Base-by-base conservation (phyloP, 495 filamentous ascomycete species). In the Cenococcum geophilum region DNA sequence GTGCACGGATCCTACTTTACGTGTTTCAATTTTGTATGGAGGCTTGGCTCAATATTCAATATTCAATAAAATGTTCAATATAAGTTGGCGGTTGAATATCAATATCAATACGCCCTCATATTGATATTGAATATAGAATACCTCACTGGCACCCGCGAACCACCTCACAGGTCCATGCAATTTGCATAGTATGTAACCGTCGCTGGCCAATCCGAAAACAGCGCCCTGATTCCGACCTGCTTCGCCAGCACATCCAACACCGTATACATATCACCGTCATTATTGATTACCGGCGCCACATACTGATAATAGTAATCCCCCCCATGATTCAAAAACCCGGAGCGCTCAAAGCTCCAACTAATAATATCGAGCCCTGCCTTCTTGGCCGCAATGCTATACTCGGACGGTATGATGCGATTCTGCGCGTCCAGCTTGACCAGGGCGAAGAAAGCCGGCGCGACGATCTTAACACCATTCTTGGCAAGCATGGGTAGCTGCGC, bases 121-220 rank as follows among this genome's bases (percentile, higher is more conserved):
- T n/a, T n/a, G n/a, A n/a, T n/a, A n/a, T n/a, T n/a, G n/a, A n/a
- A n/a, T n/a, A n/a, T n/a, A n/a, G n/a, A n/a, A n/a, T n/a, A n/a
- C n/a, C n/a, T n/a, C n/a, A n/a, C n/a, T n/a, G n/a, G n/a, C n/a
- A n/a, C n/a, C n/a, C n/a, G n/a, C n/a, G 6, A 27, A 56, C 8
- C n/a, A 23, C 20, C 32, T 22, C 57, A 57, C 43, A 66, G 43
- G 1, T 78, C 80, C 52, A 85, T 76, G 68, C 82, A 86, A 58
- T 80, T 84, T 58, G 83, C 83, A 72, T 83, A 86, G 54, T 83
- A 86, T 3, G 79, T 84, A 8, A 81, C 75, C 4, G 81, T 84
- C 0, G 80, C 81, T 4, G 77, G 76, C 83, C 83, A 86, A 66
- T 85, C 83, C 10, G 79, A 78, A 60, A 86, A 86, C 21, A 86